Base-by-base conservation (phyloP, 106 monocot species). In the Chionographis japonica region DNA sequence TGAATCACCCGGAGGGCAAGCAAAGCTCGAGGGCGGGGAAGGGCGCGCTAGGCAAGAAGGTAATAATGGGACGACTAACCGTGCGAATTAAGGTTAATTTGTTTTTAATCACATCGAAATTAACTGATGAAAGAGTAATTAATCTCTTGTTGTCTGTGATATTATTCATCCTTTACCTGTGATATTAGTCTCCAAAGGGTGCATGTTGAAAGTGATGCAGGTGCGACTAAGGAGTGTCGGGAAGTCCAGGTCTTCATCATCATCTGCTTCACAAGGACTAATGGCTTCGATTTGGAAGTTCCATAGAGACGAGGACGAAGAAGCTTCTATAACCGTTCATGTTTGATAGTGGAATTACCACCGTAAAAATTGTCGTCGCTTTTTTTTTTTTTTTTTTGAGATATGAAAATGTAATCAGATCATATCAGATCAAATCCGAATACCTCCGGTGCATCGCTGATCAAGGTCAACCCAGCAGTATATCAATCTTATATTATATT, bases 201-300 rank as follows among this genome's bases (percentile, higher is more conserved):
- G 17, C 0, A 15, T 63, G 46, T 18, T n/a, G 14, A 7, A 5
- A 46, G 8, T 49, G 18, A 19, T 46, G 10, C 65, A 65, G 65
- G 51, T 50, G 8, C 27, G 27, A 27, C n/a, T n/a, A n/a, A 39
- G 50, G 8, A 65, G 50, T 3, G 51, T 0, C 63, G n/a, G 5
- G 27, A 65, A 65, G 15, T 8, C 49, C 6, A 65, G 35, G 17
- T 17, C 43, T 63, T 63, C 63, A 42, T 17, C 62, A 43, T 40
- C 62, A 3, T 63, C 62, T 42, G 38, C 51, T 35, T 50, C 65
- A 6, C 49, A 51, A 20, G 51, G 50, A 27, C 2, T 65, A 40
- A 65, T 65, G 65, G 65, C 65, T 65, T 9, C 65, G 2, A 15
- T 50, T 27, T 65, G 65, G 65, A 65, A 65, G 51, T 65, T 51